These are phyloP conservation scores for Tetrapisispora phaffii DNA, from an alignment of 805 yeast species.

Conservation along the genomic window DNA sequence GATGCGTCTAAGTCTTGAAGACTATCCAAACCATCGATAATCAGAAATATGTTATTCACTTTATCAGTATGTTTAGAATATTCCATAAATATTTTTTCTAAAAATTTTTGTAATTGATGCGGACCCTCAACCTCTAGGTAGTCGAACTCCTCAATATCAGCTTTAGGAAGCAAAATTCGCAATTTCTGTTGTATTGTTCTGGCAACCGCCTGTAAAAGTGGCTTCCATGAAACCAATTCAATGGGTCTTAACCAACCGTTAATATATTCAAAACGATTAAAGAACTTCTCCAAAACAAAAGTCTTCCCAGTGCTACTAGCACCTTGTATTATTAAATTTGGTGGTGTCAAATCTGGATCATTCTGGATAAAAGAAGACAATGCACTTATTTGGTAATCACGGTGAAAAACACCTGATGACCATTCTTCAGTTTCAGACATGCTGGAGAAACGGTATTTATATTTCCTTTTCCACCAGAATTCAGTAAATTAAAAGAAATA, in stretches of 20 bases:
- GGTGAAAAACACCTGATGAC: slow-evolving; percentile 4
- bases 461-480: too few species aligned
- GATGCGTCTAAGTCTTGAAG: slow-evolving; percentile 27
- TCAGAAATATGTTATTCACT: slow-evolving; percentile 11
- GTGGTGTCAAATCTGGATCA: slow-evolving; percentile 16
- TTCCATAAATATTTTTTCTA: slow-evolving; percentile 10
- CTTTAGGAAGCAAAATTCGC: slow-evolving; percentile 8
- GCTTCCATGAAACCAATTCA: slow-evolving; percentile 28
- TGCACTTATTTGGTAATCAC: slow-evolving; percentile 20
- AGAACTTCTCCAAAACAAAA: slow-evolving; percentile 13
- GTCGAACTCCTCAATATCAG: slow-evolving; percentile 12
- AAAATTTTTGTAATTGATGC: slow-evolving; percentile 17
- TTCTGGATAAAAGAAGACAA: slow-evolving; percentile 15
- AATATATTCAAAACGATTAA: slow-evolving; percentile 10
- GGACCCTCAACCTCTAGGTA: slow-evolving; percentile 26
- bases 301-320: slow-evolving; percentile 26
- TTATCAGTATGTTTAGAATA: slow-evolving; percentile 7
- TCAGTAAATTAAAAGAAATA: not conserved
- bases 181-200: slow-evolving; percentile 17
- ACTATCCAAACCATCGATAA: slow-evolving; percentile 27
- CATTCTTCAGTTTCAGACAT: not conserved
- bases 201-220: slow-evolving; percentile 23
- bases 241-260: slow-evolving; percentile 19
- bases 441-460: too few species aligned
- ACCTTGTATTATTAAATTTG: slow-evolving; percentile 25